phyloP scores from a whole-genome alignment of 805 yeast species.

The Metschnikowia lochheadii region DNA sequence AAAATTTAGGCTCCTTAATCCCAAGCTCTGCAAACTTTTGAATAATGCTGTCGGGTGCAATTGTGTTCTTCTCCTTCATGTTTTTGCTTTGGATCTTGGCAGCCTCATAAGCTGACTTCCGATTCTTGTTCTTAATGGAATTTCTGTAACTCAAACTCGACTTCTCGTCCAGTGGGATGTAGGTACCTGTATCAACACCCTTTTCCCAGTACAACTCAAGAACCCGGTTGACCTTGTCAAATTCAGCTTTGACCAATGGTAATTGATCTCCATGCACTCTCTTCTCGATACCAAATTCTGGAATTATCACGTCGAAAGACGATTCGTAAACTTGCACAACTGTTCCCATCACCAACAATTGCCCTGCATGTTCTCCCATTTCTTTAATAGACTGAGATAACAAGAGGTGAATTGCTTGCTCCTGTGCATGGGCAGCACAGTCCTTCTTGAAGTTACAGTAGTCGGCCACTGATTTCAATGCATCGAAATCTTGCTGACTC shows the following conservation, averaged over 20 bases:
- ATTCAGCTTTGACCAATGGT: conserved; percentile 89
- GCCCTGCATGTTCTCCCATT: conserved; percentile 70
- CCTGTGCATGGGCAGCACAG: conserved; percentile 89
- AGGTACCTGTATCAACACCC: conserved; percentile 89
- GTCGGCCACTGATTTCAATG: conserved; percentile 78
- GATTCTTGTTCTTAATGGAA: conserved; percentile 72
- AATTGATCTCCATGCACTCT: conserved; percentile 97
- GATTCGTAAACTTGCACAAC: conserved; percentile 93
- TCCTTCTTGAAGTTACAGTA: conserved; percentile 95
- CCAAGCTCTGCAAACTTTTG: conserved; percentile 49
- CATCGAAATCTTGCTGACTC: conserved; percentile 46
- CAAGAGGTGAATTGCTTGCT: conserved; percentile 85
- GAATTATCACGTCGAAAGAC: conserved; percentile 87
- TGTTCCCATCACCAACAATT: conserved; percentile 76
- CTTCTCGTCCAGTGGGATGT: conserved; percentile 84
- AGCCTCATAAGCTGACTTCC: conserved; percentile 67
- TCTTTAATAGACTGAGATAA: conserved; percentile 80
- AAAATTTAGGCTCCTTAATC: conserved; percentile 45
- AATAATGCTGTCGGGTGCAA: conserved; percentile 40
- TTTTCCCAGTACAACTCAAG: conserved; percentile 90
- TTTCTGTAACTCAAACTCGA: conserved; percentile 71
- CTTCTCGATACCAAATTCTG: conserved; percentile 92
- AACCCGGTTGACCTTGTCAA: conserved; percentile 60
- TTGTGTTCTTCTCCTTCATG: conserved; percentile 24
- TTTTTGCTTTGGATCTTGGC: conserved; percentile 52